Percentiles rank a stretch among this genome's conserved stretches.
These are phyloP conservation scores for Powellomyces hirtus DNA, from an alignment of 192 early-diverging fungal species.

Conservation along the genomic window DNA sequence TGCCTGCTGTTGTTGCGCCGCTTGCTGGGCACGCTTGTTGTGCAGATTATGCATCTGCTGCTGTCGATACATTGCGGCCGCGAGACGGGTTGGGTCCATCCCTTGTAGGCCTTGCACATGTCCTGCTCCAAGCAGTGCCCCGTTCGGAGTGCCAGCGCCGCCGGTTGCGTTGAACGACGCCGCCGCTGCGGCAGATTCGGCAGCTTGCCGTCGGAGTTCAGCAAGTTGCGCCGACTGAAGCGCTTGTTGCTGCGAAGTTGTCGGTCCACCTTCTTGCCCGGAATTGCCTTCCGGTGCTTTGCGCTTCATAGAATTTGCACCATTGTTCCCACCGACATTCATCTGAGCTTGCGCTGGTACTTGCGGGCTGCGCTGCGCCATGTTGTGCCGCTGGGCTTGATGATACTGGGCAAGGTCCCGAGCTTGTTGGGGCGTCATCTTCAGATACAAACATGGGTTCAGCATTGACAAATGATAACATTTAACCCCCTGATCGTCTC, in stretches of 20 bases:
- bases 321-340: neutral
- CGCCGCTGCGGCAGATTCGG: neutral
- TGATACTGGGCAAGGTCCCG: neutral
- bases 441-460: no score
- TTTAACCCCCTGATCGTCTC: neutral
- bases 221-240: neutral
- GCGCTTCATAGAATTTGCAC: neutral
- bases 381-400: neutral
- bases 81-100: neutral
- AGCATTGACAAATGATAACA: no score
- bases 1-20: no score
- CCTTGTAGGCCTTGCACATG: neutral
- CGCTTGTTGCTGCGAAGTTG: neutral
- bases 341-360: neutral
- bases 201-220: neutral
- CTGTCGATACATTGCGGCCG: neutral
- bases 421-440: slow-evolving; percentile 4
- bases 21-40: neutral
- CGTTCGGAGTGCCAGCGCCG: no score
- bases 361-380: slow-evolving; percentile 1
- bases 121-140: neutral
- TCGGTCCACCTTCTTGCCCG: neutral
- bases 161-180: no score
- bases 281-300: neutral
- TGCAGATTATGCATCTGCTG: neutral